Evolutionary conservation across 352 stramenopile genomes (phyloP).

Genomic region (Phytopythium kandeliae): DNA sequence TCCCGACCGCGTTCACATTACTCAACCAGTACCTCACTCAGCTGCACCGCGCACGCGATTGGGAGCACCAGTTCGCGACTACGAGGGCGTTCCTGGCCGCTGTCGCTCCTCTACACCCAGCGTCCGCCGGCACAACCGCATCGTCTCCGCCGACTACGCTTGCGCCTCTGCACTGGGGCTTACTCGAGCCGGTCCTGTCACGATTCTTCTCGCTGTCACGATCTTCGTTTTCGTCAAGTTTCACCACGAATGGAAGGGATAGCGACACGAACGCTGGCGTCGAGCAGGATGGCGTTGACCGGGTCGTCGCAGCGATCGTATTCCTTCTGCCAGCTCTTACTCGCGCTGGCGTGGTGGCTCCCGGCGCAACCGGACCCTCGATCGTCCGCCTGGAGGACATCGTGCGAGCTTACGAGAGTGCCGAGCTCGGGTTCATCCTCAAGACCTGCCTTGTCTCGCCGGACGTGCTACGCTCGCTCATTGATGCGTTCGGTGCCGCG

Average conservation of each 20-base stretch:
- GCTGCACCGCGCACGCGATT: conserved; percentile 25
- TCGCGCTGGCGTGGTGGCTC: conserved; percentile 7
- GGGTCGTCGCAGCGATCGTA: conserved; percentile 45
- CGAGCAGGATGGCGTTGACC: conserved; percentile 32
- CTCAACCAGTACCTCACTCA: conserved; percentile 48
- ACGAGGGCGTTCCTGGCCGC: conserved; percentile 25
- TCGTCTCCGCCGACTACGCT: conserved; percentile 6
- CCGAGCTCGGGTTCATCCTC: conserved; percentile 25
- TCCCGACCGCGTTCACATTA: conserved; percentile 33
- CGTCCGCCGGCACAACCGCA: neutral
- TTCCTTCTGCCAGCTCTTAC: conserved; percentile 48
- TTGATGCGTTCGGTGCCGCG: conserved; percentile 38
- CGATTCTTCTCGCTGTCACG: conserved; percentile 45
- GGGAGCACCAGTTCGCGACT: conserved; percentile 34
- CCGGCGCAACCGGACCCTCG: conserved; percentile 19
- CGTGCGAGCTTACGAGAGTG: conserved; percentile 52
- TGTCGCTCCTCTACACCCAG: conserved; percentile 8
- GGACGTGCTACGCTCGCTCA: conserved; percentile 36
- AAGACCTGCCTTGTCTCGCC: conserved; percentile 44
- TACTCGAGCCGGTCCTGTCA: conserved; percentile 43
- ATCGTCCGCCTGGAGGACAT: conserved; percentile 38
- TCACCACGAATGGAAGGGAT: neutral
- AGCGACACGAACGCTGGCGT: conserved; percentile 12
- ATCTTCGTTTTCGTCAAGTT: neutral
- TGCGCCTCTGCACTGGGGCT: conserved; percentile 31